Conservation (phyloP, 176 grass and related monocot species). For the Musa itinerans region DNA sequence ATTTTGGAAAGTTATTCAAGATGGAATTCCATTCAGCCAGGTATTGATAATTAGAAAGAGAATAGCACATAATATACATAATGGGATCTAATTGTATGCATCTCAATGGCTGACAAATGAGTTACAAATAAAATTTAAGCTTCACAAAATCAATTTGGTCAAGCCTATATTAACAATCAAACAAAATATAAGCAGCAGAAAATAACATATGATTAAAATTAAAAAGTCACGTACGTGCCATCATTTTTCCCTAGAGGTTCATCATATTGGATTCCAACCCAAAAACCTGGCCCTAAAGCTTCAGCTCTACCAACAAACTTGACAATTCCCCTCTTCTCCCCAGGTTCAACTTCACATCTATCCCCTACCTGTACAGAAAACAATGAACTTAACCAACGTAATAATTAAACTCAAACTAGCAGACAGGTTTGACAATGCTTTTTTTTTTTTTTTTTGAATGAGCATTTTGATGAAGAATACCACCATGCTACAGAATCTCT, state of each 20-base stretch:
- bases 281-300: slow-evolving; percentile 70
- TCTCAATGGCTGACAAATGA: neutral
- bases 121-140: neutral
- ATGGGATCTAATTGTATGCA: neutral
- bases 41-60: neutral
- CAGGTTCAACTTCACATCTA: slow-evolving; percentile 91
- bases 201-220: neutral
- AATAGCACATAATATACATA: neutral
- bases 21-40: neutral
- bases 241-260: slow-evolving; percentile 93
- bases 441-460: no score
- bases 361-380: slow-evolving; percentile 49
- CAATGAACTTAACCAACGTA: neutral
- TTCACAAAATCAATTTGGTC: neutral
- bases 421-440: no score
- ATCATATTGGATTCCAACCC: slow-evolving; percentile 86
- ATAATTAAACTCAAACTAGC: neutral
- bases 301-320: slow-evolving; percentile 82
- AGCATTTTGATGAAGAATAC: no score
- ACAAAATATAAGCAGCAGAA: neutral
- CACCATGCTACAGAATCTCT: no score
- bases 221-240: slow-evolving; percentile 66
- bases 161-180: neutral
- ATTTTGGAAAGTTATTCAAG: neutral
- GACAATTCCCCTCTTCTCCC: slow-evolving; percentile 73